Base-by-base conservation (phyloP, 345 rosid species). In the Erysimum cheiranthoides region DNA sequence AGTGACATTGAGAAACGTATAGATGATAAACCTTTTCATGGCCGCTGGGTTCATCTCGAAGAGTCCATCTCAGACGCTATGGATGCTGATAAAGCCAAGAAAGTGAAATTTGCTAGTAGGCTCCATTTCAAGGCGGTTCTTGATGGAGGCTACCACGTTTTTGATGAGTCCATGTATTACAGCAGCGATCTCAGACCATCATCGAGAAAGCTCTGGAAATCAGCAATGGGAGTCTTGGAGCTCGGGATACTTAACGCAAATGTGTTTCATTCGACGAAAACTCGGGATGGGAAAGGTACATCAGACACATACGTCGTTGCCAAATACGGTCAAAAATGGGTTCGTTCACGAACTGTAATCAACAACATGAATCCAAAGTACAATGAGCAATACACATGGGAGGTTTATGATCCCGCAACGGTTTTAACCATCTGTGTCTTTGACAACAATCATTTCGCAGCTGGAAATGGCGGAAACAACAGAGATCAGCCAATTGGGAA, bases 101-200 rank as follows among this genome's bases (percentile, higher is more conserved):
- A 74, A 43, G 75, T 27, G 49, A 87, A 70, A n/a, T 81, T 81
- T 43, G 84, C 86, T 4, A 80, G 75, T 18, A 68, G 84, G 73
- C 68, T 86, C 42, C 88, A 65, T 51, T 18, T 75, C n/a, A 73
- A 77, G 6, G 74, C 82, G 8, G 85, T 71, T 66, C 71, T 88
- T 10, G 92, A 88, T 6, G 89, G 89, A 11, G 85, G 84, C 36
- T 87, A 87, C 59, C 88, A 88, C 51, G 92, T 88, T 32, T 64
- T 88, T 8, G 88, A 86, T 11, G 92, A 86, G 64, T 77, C 89
- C 5, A 79, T 85, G 0, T 66, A 71, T 43, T 71, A 82, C 73
- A 79, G 84, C 59, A 84, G 89, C 18, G 92, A 87, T 77, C 80
- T 86, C 10, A 78, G 81, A 27, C 80, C 89, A 8, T 78, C 85